A percentile compares a stretch with the other conserved stretches of the same genome.
These are phyloP conservation scores for Nicotiana noctiflora DNA, from an alignment of 257 asterid species.

Conservation along the genomic window DNA sequence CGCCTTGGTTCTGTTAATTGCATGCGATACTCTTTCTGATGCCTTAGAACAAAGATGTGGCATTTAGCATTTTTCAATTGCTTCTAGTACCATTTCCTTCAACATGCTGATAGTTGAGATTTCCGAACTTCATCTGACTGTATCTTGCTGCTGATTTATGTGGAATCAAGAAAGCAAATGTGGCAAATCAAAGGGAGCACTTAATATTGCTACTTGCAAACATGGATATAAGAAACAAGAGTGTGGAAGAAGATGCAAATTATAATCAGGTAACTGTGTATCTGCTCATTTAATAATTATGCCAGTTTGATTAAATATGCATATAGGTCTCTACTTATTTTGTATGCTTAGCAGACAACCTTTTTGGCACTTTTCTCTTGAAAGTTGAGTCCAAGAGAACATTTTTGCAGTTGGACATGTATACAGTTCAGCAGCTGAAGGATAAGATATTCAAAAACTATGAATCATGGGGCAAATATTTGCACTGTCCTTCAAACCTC, in stretches of 20 bases:
- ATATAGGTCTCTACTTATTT: background rate
- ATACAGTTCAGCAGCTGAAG: constrained; percentile 54
- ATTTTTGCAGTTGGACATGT: constrained; percentile 57
- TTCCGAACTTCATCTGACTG: constrained; percentile 19
- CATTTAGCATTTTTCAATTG: background rate
- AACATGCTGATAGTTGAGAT: constrained; percentile 6
- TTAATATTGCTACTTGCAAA: constrained; percentile 89
- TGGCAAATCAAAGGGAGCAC: constrained; percentile 97
- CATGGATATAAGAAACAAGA: constrained; percentile 72
- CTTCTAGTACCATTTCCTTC: constrained; percentile 2
- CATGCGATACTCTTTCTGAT: background rate
- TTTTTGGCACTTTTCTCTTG: constrained; percentile 3
- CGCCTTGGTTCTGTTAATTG: background rate
- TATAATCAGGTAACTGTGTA: constrained; percentile 44
- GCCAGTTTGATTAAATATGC: constrained; percentile 6
- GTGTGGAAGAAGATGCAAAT: constrained; percentile 24
- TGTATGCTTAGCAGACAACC: background rate
- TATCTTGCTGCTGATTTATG: constrained; percentile 19
- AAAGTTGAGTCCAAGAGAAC: background rate
- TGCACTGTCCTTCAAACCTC: constrained; percentile 55
- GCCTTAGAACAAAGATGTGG: background rate
- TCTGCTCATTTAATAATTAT: constrained; percentile 12
- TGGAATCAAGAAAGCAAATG: constrained; percentile 86
- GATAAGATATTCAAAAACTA: constrained; percentile 77
- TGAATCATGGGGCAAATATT: constrained; percentile 79